Evolutionary conservation across 2,329 filamentous ascomycete species (phyloP).

Genomic region (Penicillium frequentans): DNA sequence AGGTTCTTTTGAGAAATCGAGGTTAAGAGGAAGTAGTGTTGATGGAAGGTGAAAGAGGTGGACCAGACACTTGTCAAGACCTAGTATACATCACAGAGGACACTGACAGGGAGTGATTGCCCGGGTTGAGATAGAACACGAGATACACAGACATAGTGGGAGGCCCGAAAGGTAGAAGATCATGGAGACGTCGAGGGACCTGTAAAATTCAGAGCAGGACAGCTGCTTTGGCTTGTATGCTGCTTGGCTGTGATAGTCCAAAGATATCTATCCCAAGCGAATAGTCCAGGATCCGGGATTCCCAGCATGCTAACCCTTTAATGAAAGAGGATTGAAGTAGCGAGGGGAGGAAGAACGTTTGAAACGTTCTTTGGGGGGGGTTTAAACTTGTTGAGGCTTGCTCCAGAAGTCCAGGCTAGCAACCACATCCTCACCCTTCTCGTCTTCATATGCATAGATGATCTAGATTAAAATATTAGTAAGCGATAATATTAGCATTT

Average conservation of each 20-base stretch:
- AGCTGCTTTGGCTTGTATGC: neutral
- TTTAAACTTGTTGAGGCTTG: slow-evolving; percentile 41
- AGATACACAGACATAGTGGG: neutral
- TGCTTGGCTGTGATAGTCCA: neutral
- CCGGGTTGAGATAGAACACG: neutral
- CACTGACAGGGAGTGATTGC: neutral
- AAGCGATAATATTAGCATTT: neutral
- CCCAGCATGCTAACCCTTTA: neutral
- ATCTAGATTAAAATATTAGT: slow-evolving; percentile 62
- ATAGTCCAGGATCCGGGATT: neutral
- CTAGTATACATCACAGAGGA: neutral
- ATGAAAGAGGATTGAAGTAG: neutral
- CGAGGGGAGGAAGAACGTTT: neutral
- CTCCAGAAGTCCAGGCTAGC: slow-evolving; percentile 97
- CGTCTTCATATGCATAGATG: slow-evolving; percentile 95
- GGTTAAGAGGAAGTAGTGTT: neutral
- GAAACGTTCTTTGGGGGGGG: neutral
- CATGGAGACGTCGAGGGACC: neutral
- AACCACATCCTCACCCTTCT: slow-evolving; percentile 87
- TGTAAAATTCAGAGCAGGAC: neutral
- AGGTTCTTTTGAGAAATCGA: slow-evolving; percentile 1
- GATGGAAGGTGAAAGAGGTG: neutral
- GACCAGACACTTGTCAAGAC: neutral
- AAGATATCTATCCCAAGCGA: neutral
- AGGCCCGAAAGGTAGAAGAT: neutral